A percentile compares a stretch with the other conserved stretches of the same genome.
Conservation (phyloP, 371 early-diverging fungal genomes). For the Amoeboradix gromovi region DNA sequence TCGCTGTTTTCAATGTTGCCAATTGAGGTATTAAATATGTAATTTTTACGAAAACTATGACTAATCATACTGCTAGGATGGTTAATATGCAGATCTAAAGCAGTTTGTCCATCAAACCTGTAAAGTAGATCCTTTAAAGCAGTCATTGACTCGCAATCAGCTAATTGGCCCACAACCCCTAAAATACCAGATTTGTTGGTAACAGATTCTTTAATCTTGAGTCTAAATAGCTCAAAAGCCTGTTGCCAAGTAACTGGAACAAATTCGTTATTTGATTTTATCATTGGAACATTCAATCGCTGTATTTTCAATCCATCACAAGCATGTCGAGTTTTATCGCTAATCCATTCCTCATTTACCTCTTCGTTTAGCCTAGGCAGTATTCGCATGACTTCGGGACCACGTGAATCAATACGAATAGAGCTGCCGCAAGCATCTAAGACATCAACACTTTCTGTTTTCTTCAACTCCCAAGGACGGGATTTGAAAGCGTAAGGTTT, state of each 20-base stretch:
- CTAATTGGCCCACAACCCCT: conserved; percentile 72
- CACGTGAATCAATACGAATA: conserved; percentile 83
- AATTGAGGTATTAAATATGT: conserved; percentile 50
- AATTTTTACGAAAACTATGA: conserved; percentile 59
- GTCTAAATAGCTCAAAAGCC: conserved; percentile 25
- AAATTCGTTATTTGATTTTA: conserved; percentile 47
- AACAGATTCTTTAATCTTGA: conserved; percentile 24
- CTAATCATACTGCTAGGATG: conserved; percentile 25
- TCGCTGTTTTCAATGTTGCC: conserved; percentile 44
- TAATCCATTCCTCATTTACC: conserved; percentile 92
- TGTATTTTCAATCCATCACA: conserved; percentile 81
- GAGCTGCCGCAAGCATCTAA: conserved; percentile 72
- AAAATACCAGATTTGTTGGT: conserved; percentile 31
- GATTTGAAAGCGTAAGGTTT: conserved; percentile 80
- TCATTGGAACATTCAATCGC: conserved; percentile 61
- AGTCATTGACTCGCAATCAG: conserved; percentile 46
- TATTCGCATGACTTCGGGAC: conserved; percentile 80
- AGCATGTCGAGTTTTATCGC: conserved; percentile 82
- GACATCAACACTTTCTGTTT: conserved; percentile 79
- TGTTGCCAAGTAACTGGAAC: conserved; percentile 56
- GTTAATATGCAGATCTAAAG: conserved; percentile 15
- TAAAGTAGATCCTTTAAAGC: conserved; percentile 78
- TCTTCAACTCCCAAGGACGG: conserved; percentile 87
- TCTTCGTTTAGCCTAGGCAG: conserved; percentile 79
- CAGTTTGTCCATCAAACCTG: conserved; percentile 55